Percentiles rank a stretch among this genome's conserved stretches.
Conservation (phyloP, 129 eudicot species). For the Scalesia atractyloides region DNA sequence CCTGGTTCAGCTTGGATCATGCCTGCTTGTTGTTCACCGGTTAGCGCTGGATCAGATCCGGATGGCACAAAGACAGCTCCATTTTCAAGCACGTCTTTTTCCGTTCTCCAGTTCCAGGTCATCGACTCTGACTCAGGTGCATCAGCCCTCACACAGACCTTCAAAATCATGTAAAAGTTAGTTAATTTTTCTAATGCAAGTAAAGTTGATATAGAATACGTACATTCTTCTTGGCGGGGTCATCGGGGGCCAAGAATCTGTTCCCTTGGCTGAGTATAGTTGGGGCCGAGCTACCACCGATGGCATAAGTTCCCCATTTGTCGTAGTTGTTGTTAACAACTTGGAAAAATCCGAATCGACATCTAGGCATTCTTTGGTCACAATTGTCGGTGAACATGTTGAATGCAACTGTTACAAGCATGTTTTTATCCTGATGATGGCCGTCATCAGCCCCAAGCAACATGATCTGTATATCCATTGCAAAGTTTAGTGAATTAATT, state of each 20-base stretch:
- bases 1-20: conserved; percentile 57
- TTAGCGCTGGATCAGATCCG: conserved; percentile 36
- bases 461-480: conserved; percentile 46
- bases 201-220: not conserved
- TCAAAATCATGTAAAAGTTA: not conserved
- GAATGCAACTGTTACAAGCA: conserved; percentile 76
- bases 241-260: conserved; percentile 56
- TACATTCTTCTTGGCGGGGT: conserved; percentile 56
- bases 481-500: not conserved
- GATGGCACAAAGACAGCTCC: conserved; percentile 67
- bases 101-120: conserved; percentile 77
- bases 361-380: conserved; percentile 83
- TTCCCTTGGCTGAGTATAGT: conserved; percentile 90
- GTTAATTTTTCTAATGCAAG: too few species aligned
- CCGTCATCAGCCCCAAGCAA: conserved; percentile 68
- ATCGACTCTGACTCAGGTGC: conserved; percentile 43
- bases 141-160: conserved; percentile 66
- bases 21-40: conserved; percentile 12
- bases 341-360: conserved; percentile 68
- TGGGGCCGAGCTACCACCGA: conserved; percentile 77
- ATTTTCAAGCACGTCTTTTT: conserved; percentile 50
- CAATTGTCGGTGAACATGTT: conserved; percentile 63
- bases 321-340: conserved; percentile 81
- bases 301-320: conserved; percentile 79
- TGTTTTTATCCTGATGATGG: conserved; percentile 37